Evolutionary conservation across 2,329 filamentous ascomycete species (phyloP).

Genomic region (Aphanocladium album): DNA sequence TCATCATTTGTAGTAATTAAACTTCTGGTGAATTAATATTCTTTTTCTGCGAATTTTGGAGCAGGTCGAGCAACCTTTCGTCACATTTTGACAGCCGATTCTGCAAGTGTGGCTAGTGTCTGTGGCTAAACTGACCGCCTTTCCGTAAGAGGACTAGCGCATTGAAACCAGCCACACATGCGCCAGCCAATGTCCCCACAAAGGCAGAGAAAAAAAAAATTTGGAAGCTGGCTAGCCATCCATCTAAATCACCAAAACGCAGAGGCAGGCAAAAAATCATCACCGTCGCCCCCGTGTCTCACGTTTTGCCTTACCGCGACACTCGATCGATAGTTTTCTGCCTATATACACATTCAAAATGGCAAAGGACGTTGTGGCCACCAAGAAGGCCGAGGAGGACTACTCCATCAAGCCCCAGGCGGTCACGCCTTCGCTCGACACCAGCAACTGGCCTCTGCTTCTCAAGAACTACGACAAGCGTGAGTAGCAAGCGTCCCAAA

Average conservation of each 20-base stretch:
- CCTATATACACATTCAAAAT: slow-evolving; percentile 21
- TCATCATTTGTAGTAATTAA: neutral
- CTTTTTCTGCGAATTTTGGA: too few relatives aligned
- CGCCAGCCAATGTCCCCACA: slow-evolving; percentile 24
- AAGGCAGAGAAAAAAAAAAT: slow-evolving; percentile 28
- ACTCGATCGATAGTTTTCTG: neutral
- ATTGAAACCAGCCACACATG: slow-evolving; percentile 19
- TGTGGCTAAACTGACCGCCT: slow-evolving; percentile 13
- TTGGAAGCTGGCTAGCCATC: slow-evolving; percentile 25
- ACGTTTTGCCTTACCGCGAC: slow-evolving; percentile 18
- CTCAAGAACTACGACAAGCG: slow-evolving; percentile 94
- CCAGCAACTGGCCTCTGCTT: slow-evolving; percentile 86
- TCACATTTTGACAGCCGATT: too few relatives aligned
- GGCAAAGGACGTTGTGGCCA: slow-evolving; percentile 43
- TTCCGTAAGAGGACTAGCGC: slow-evolving; percentile 15
- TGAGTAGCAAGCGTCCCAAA: slow-evolving; percentile 42
- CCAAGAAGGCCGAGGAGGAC: slow-evolving; percentile 54
- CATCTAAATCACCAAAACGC: slow-evolving; percentile 21
- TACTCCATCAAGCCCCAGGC: slow-evolving; percentile 92
- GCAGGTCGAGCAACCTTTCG: neutral
- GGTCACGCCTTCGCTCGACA: slow-evolving; percentile 71
- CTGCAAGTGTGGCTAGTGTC: slow-evolving; percentile 12
- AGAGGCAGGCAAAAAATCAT: slow-evolving; percentile 2
- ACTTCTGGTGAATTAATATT: too few relatives aligned
- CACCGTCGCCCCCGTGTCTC: slow-evolving; percentile 8